Evolutionary conservation across 805 yeast species (phyloP).

Genomic region (Metschnikowia amazonensis): DNA sequence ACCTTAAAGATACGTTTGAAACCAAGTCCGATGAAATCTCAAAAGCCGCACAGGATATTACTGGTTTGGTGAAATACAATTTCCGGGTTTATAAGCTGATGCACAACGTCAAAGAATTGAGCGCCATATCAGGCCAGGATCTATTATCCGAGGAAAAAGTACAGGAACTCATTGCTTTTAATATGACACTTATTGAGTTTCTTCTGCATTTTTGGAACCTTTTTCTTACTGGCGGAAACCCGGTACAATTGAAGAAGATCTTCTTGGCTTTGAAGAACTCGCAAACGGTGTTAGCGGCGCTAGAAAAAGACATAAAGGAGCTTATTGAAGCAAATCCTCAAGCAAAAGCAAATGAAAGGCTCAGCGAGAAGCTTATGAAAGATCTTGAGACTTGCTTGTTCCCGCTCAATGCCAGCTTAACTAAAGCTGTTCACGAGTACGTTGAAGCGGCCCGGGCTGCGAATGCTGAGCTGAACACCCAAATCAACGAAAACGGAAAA

Average conservation of each 20-base stretch:
- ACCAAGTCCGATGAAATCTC: constrained; percentile 33
- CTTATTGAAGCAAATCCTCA: constrained; percentile 15
- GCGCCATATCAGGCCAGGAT: constrained; percentile 21
- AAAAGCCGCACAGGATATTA: constrained; percentile 43
- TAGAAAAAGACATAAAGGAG: constrained; percentile 23
- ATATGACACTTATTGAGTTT: constrained; percentile 40
- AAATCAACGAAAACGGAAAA: constrained; percentile 34
- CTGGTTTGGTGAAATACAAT: constrained; percentile 47
- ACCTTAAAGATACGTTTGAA: constrained; percentile 29
- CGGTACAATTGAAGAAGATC: constrained; percentile 36
- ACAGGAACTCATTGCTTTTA: constrained; percentile 36
- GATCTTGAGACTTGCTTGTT: constrained; percentile 32
- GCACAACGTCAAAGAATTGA: constrained; percentile 16
- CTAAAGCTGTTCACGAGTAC: constrained; percentile 35
- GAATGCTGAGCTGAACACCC: constrained; percentile 17
- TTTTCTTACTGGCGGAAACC: constrained; percentile 34
- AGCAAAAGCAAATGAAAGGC: constrained; percentile 26
- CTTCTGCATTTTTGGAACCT: constrained; percentile 43
- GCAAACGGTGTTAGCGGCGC: constrained; percentile 25
- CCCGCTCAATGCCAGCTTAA: constrained; percentile 31
- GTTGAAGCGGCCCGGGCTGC: constrained; percentile 27
- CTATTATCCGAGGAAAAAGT: constrained; percentile 31
- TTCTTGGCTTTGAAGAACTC: constrained; percentile 35
- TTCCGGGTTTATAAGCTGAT: constrained; percentile 49
- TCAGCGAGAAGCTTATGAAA: constrained; percentile 29